Conservation (phyloP, 179 eudicot genomes). For the Pouteria campechiana region DNA sequence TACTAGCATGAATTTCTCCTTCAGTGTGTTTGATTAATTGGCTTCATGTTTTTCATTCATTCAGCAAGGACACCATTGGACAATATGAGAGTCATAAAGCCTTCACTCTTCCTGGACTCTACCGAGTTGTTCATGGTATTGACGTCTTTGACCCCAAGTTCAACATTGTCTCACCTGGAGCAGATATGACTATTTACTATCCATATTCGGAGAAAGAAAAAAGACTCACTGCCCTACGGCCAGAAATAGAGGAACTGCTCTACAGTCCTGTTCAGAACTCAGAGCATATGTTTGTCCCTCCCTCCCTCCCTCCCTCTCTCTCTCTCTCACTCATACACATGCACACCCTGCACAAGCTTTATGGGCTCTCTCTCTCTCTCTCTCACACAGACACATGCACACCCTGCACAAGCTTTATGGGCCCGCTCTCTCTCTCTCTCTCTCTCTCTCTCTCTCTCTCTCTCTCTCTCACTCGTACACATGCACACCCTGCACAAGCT, state of each 20-base stretch:
- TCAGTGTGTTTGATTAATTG: too few species aligned
- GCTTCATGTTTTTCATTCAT: too few species aligned
- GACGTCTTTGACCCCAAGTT: conserved; percentile 62
- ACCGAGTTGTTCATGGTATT: conserved; percentile 56
- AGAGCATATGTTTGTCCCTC: conserved; percentile 49
- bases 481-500: background rate
- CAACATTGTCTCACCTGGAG: conserved; percentile 91
- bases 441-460: background rate
- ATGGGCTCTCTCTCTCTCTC: too few species aligned
- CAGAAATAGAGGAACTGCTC: conserved; percentile 63
- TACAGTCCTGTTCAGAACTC: conserved; percentile 52
- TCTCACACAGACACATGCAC: too few species aligned
- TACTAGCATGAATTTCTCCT: too few species aligned
- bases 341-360: background rate
- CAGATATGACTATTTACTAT: conserved; percentile 66
- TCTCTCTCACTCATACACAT: background rate
- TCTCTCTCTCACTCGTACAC: background rate
- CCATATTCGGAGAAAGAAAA: conserved; percentile 54
- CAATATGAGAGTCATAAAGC: conserved; percentile 71
- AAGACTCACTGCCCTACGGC: conserved; percentile 50
- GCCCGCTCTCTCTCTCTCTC: too few species aligned
- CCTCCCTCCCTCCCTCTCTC: background rate
- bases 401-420: too few species aligned
- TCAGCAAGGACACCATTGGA: conserved; percentile 73
- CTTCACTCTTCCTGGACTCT: conserved; percentile 71